Evolutionary conservation across 306 rosid species (phyloP).

Genomic region (Dryas octopetala): DNA sequence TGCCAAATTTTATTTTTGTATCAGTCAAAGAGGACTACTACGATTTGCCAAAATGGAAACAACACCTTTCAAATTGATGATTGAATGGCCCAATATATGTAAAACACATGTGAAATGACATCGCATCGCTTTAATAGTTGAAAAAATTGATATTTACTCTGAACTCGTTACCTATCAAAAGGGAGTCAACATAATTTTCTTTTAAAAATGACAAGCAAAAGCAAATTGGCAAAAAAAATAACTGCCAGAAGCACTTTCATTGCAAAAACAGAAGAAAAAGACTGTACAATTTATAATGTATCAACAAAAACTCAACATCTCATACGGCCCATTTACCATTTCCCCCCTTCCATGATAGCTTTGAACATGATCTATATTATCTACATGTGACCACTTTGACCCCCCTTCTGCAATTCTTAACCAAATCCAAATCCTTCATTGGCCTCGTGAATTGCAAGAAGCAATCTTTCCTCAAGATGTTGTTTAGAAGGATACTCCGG

Average conservation of each 20-base stretch:
- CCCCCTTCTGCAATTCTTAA: conserved; percentile 13
- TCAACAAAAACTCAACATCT: conserved; percentile 40
- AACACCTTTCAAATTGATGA: no score
- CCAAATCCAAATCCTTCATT: conserved; percentile 98
- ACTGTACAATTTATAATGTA: conserved; percentile 81
- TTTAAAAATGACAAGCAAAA: neutral
- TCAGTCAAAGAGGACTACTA: no score
- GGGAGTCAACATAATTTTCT: no score
- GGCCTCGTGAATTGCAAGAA: conserved; percentile 92
- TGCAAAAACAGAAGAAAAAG: conserved; percentile 45
- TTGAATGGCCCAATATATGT: no score
- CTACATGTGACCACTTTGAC: conserved; percentile 33
- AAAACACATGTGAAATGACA: no score
- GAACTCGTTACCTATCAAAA: no score
- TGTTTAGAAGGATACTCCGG: conserved; percentile 95
- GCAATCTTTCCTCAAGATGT: conserved; percentile 85
- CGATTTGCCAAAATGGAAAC: no score
- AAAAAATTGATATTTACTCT: no score
- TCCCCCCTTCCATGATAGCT: conserved; percentile 40
- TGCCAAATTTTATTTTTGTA: no score
- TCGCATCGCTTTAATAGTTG: no score
- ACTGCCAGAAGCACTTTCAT: conserved; percentile 73
- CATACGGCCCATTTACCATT: conserved; percentile 47
- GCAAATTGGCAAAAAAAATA: conserved; percentile 40
- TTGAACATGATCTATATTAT: conserved; percentile 47